Evolutionary conservation across 2,329 filamentous ascomycete genomes (phyloP).

Genomic region (Alternaria sp.): DNA sequence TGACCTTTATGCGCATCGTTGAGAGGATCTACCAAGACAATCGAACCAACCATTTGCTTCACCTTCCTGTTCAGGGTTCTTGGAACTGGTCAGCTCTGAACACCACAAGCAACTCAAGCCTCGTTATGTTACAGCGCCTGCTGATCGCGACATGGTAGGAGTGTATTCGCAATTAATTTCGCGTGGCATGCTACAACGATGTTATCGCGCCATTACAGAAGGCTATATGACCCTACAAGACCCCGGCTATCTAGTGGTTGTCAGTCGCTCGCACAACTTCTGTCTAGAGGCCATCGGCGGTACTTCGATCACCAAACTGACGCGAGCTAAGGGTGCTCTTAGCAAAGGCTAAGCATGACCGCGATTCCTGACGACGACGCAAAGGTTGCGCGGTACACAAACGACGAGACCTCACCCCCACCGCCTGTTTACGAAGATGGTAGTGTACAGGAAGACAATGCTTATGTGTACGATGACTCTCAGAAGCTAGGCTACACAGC

Average conservation of each 20-base stretch:
- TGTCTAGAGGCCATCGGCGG: not conserved
- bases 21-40: constrained; percentile 32
- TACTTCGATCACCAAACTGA: not conserved
- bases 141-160: constrained; percentile 38
- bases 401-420: constrained; percentile 23
- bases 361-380: constrained; percentile 31
- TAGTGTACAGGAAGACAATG: constrained; percentile 44
- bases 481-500: constrained; percentile 47
- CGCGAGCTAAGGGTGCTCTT: not conserved
- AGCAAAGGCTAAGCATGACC: constrained; percentile 26
- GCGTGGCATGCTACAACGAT: constrained; percentile 9
- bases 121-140: constrained; percentile 31
- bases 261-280: constrained; percentile 13
- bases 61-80: constrained; percentile 40
- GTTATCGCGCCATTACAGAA: constrained; percentile 26
- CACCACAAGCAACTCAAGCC: constrained; percentile 39
- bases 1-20: constrained; percentile 24
- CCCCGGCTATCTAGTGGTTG: constrained; percentile 18
- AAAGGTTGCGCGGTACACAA: constrained; percentile 28
- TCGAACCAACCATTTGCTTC: constrained; percentile 24
- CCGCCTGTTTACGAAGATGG: constrained; percentile 32
- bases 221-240: constrained; percentile 28
- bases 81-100: constrained; percentile 23
- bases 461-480: constrained; percentile 43
- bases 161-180: constrained; percentile 13